These are phyloP conservation scores for Solanum aculeatissimum DNA, from an alignment of 305 asterid genomes.

Conservation along the genomic window DNA sequence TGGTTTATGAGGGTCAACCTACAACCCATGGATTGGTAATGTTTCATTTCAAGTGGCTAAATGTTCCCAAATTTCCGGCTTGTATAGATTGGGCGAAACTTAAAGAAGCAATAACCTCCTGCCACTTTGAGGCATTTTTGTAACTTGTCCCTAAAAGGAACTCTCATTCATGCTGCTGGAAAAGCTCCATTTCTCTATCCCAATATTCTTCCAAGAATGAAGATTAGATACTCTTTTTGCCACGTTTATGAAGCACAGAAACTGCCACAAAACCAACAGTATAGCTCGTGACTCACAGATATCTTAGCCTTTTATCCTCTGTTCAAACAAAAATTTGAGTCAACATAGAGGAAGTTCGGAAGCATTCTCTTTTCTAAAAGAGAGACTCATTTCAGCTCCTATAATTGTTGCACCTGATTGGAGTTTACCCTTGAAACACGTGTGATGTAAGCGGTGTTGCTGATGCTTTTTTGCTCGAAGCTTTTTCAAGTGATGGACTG, in stretches of 20 bases:
- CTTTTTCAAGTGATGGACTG: too few species aligned
- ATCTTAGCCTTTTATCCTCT: background rate
- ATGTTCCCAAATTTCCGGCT: background rate
- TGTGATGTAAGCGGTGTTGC: too few species aligned
- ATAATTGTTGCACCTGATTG: too few species aligned
- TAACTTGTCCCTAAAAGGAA: background rate
- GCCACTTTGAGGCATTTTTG: background rate
- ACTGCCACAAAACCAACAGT: background rate
- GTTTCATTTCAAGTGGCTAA: background rate
- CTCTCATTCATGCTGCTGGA: background rate
- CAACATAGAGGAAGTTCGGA: background rate
- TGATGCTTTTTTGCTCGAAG: too few species aligned
- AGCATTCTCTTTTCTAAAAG: too few species aligned
- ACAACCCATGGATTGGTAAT: background rate
- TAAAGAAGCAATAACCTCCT: background rate
- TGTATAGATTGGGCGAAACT: background rate
- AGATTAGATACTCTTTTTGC: background rate
- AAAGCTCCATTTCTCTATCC: background rate
- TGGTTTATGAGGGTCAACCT: background rate
- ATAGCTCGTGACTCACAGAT: background rate
- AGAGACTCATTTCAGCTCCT: too few species aligned
- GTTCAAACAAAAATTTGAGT: background rate
- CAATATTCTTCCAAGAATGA: background rate
- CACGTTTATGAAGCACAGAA: background rate
- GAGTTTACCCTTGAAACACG: too few species aligned